Evolutionary conservation across 306 rosid species (phyloP), one percentile per base, ranked within the genome.

Genomic region (Aeschynomene evenia): DNA sequence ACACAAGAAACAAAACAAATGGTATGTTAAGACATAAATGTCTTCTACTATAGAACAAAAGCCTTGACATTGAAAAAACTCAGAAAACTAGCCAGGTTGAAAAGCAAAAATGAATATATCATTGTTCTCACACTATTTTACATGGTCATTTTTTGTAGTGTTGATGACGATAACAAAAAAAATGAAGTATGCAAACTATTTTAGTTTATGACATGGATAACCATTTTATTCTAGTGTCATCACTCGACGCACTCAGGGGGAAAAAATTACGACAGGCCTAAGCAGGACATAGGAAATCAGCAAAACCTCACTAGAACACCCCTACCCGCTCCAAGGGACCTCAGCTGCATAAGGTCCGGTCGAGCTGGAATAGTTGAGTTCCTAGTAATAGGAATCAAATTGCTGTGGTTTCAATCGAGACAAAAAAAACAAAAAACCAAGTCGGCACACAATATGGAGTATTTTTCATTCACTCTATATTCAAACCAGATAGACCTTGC

Each of bases 1-100:
- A 22, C 70, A 53, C 61, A 58, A 58, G 20, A 63, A 75, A 67
- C 39, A n/a, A 77, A 58, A 11, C 65, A 85, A 65, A 46, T 63
- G 23, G n/a, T 69, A 26, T n/a, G 40, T 16, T n/a, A 5, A 45
- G 34, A 16, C 15, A 20, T 14, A 34, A 61, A 1, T 22, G 40
- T 13, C 29, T 53, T 26, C 43, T 56, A 26, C 3, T 3, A n/a
- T 21, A 23, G 48, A 9, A 24, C 34, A 16, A 37, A 60, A 37
- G 46, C 51, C 62, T 54, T 50, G 16, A 51, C 31, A 19, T 37
- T 68, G 49, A 19, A 60, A 75, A 31, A 46, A 31, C n/a, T 15
- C 66, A 26, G 26, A 56, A 48, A 66, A 57, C 20, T 14, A 23
- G 26, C 54, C 48, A 43, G 18, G 19, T 45, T 21, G 63, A 55